Evolutionary conservation across 2,329 filamentous ascomycete species (phyloP).

Genomic region (Exophiala aquamarina): DNA sequence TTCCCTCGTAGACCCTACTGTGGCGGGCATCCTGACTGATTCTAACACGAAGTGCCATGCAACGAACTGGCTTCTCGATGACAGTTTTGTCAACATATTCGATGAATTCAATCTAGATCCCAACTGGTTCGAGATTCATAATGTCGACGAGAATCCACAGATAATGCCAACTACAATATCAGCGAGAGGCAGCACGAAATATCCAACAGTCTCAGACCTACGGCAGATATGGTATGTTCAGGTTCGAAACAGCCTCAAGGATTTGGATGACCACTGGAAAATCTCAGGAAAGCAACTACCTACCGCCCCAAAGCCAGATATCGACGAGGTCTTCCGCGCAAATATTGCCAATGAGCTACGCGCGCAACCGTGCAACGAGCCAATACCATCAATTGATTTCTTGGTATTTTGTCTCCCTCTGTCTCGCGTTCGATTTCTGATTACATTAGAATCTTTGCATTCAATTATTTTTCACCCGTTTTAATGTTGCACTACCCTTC

Average conservation of each 20-base stretch:
- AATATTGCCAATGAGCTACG: conserved; percentile 3
- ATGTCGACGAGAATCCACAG: background rate
- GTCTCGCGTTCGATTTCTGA: no score
- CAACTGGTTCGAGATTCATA: background rate
- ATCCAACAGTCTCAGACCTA: conserved; percentile 2
- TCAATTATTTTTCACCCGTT: conserved; percentile 50
- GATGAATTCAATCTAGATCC: background rate
- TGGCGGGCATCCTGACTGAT: no score
- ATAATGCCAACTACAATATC: background rate
- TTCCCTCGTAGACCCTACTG: no score
- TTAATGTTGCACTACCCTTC: conserved; percentile 15
- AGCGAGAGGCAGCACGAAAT: background rate
- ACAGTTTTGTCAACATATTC: conserved; percentile 4
- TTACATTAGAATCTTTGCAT: conserved; percentile 24
- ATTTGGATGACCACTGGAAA: background rate
- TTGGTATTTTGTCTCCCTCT: no score
- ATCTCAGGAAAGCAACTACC: background rate
- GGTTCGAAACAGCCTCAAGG: background rate
- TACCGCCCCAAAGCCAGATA: background rate
- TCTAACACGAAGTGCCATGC: background rate
- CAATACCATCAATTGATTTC: conserved; percentile 6
- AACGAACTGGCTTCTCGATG: conserved; percentile 11
- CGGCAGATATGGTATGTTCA: conserved; percentile 7
- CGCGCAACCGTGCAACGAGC: background rate
- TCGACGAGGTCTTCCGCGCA: conserved; percentile 9